A percentile compares a stretch with the other conserved stretches of the same genome.
Conservation (phyloP, 2,329 filamentous ascomycete species). For the Penicillium nordicum region DNA sequence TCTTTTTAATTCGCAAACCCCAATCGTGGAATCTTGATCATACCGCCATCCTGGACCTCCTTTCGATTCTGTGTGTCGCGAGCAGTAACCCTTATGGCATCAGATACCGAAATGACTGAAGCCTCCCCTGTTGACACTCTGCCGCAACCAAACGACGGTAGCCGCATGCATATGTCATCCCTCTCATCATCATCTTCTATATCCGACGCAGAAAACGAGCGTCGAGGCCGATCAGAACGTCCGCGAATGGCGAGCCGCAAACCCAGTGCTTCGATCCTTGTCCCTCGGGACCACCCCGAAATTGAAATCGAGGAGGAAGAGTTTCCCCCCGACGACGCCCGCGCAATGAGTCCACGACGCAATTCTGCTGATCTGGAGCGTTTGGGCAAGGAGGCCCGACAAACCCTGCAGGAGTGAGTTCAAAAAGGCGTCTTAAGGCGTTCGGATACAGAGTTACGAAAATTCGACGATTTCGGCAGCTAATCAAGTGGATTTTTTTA, state of each 20-base stretch:
- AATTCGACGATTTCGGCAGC: not conserved
- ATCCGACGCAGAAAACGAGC: conserved; percentile 46
- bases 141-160: conserved; percentile 39
- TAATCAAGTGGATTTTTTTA: not conserved
- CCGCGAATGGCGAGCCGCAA: conserved; percentile 70
- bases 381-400: conserved; percentile 76
- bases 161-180: conserved; percentile 40
- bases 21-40: not conserved
- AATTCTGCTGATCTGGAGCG: conserved; percentile 88
- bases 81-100: conserved; percentile 32
- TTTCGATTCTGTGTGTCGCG: conserved; percentile 16
- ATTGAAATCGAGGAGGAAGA: conserved; percentile 70
- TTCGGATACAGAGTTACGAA: conserved; percentile 1
- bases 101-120: conserved; percentile 36
- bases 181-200: conserved; percentile 48
- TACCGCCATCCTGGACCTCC: conserved; percentile 24
- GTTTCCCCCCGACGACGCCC: conserved; percentile 81
- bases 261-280: conserved; percentile 77
- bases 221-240: conserved; percentile 50
- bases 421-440: not conserved
- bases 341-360: conserved; percentile 89
- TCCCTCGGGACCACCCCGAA: conserved; percentile 70
- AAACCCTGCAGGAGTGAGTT: conserved; percentile 59
- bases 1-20: not conserved
- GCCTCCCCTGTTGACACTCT: conserved; percentile 39